Conservation (phyloP, 352 stramenopile genomes). For the Pseudoperonospora humuli region DNA sequence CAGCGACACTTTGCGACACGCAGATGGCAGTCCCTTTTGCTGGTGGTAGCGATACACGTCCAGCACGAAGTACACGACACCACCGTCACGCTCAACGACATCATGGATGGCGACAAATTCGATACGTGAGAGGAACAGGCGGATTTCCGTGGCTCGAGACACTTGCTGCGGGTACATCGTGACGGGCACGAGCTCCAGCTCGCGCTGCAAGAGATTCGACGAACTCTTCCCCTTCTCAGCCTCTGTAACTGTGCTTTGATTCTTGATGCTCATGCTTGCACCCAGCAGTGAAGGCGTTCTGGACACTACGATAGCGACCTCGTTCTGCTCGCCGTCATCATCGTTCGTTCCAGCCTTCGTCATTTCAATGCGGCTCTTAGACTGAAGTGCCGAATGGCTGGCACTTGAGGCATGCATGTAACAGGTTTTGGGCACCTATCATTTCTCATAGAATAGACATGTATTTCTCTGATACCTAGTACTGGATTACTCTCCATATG, state of each 20-base stretch:
- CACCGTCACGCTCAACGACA: constrained; percentile 38
- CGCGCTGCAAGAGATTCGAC: constrained; percentile 16
- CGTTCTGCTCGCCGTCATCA: background rate
- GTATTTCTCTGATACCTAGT: no score
- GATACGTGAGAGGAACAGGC: constrained; percentile 47
- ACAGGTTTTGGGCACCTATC: no score
- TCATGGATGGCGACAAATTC: constrained; percentile 52
- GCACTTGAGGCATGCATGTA: no score
- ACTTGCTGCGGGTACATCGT: constrained; percentile 38
- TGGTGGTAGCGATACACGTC: constrained; percentile 52
- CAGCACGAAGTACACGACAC: constrained; percentile 47
- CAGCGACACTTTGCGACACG: constrained; percentile 12
- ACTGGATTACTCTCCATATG: no score
- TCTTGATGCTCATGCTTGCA: background rate
- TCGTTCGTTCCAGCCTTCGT: background rate
- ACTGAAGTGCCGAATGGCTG: no score
- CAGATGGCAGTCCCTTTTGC: constrained; percentile 42
- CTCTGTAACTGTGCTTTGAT: background rate
- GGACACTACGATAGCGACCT: background rate
- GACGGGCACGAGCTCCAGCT: constrained; percentile 39
- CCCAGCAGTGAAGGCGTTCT: background rate
- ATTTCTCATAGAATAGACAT: no score
- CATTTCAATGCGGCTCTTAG: no score
- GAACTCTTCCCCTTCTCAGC: background rate
- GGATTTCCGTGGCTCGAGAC: constrained; percentile 47